A percentile compares a stretch with the other conserved stretches of the same genome.
These are phyloP conservation scores for Coniosporium tulheliwenetii DNA, from an alignment of 2,329 filamentous ascomycete genomes.

Conservation along the genomic window DNA sequence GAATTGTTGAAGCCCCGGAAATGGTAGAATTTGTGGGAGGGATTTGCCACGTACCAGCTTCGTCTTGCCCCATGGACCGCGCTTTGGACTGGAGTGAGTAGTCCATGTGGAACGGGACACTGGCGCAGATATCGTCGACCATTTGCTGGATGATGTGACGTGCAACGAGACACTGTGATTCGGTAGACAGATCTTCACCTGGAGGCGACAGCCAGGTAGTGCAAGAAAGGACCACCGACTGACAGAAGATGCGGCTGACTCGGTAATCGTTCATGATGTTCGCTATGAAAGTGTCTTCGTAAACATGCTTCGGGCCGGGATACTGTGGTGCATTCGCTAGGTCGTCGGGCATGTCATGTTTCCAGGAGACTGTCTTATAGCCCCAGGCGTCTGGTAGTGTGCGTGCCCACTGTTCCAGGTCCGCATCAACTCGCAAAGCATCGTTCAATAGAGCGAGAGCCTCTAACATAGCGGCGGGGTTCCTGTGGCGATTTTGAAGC, in stretches of 20 bases:
- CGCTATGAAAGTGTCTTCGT: slow-evolving; percentile 21
- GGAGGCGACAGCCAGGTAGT: slow-evolving; percentile 11
- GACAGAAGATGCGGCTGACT: slow-evolving; percentile 23
- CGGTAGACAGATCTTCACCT: background rate
- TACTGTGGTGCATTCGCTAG: slow-evolving; percentile 15
- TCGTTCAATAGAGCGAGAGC: slow-evolving; percentile 17
- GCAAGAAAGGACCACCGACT: slow-evolving; percentile 21
- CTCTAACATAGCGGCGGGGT: slow-evolving; percentile 8
- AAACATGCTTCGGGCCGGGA: slow-evolving; percentile 22
- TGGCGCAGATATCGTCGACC: slow-evolving; percentile 22
- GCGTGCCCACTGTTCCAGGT: slow-evolving; percentile 19
- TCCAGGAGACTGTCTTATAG: slow-evolving; percentile 15
- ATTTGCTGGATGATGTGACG: slow-evolving; percentile 12
- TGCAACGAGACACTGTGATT: background rate
- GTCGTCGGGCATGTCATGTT: slow-evolving; percentile 13
- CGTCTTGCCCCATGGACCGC: slow-evolving; percentile 16
- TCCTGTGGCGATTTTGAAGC: slow-evolving; percentile 9
- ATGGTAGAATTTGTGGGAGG: too few species aligned
- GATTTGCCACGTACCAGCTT: slow-evolving; percentile 11
- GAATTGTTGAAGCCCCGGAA: too few species aligned
- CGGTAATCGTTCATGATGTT: slow-evolving; percentile 25
- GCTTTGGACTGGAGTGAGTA: slow-evolving; percentile 20
- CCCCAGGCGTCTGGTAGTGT: slow-evolving; percentile 20
- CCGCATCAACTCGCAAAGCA: slow-evolving; percentile 19
- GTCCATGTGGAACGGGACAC: slow-evolving; percentile 21